Conservation (phyloP, 2,329 filamentous ascomycete genomes). For the Aureobasidium sp. region DNA sequence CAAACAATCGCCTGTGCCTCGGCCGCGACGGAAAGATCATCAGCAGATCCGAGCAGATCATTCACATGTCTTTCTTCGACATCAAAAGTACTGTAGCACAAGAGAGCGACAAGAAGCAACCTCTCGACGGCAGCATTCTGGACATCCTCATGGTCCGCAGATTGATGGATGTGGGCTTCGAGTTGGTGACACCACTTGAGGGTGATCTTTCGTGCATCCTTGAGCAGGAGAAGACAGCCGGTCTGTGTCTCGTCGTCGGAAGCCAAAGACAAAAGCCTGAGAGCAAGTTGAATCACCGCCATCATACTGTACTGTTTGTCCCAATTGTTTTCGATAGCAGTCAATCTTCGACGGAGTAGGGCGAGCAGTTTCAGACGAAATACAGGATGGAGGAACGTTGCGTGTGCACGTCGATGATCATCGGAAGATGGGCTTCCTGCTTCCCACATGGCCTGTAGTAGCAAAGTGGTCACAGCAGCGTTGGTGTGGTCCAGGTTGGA, state of each 20-base stretch:
- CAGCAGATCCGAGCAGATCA: conserved; percentile 23
- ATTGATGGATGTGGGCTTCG: conserved; percentile 49
- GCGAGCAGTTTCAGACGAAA: conserved; percentile 59
- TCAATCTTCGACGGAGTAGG: conserved; percentile 54
- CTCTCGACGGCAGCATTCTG: background rate
- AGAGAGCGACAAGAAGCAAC: conserved; percentile 57
- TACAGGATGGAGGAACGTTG: conserved; percentile 49
- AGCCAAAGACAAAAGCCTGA: conserved; percentile 27
- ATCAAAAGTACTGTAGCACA: conserved; percentile 59
- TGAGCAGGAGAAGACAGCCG: conserved; percentile 35
- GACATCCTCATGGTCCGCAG: background rate
- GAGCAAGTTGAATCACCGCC: conserved; percentile 56
- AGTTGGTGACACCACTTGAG: conserved; percentile 57
- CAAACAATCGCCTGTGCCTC: conserved; percentile 51
- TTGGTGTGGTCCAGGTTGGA: conserved; percentile 67
- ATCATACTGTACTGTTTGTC: conserved; percentile 67
- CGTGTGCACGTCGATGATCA: conserved; percentile 54
- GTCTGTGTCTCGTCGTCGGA: background rate
- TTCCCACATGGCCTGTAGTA: conserved; percentile 61
- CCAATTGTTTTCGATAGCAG: conserved; percentile 60
- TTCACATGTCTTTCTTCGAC: conserved; percentile 26
- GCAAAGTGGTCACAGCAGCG: conserved; percentile 53
- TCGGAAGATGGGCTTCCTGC: conserved; percentile 54
- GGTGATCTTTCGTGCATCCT: conserved; percentile 47
- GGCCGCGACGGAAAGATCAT: conserved; percentile 37